Conservation (phyloP, 768 basidiomycete genomes). For the Naematelia encephala region DNA sequence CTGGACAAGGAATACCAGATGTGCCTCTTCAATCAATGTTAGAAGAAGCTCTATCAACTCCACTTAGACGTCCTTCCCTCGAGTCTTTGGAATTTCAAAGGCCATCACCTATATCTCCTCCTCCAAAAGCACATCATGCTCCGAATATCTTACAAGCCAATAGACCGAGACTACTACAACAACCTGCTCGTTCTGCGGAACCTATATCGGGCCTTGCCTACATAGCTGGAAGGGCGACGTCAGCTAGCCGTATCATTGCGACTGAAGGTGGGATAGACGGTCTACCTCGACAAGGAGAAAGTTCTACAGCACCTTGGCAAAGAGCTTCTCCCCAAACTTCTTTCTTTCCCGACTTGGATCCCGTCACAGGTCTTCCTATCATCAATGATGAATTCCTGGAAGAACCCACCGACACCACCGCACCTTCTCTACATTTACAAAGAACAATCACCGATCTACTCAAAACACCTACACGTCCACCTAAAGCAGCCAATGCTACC, state of each 20-base stretch:
- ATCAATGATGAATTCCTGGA: background rate
- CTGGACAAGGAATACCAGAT: background rate
- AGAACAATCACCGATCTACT: constrained; percentile 38
- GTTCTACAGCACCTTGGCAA: constrained; percentile 25
- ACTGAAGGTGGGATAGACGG: background rate
- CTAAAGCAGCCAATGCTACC: background rate
- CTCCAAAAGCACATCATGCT: constrained; percentile 35
- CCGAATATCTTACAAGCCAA: constrained; percentile 11
- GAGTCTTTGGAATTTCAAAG: constrained; percentile 13
- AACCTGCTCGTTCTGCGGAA: constrained; percentile 35
- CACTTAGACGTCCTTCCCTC: constrained; percentile 18
- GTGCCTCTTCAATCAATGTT: constrained; percentile 9
- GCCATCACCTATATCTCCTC: constrained; percentile 24
- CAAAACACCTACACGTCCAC: background rate
- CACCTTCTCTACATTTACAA: constrained; percentile 37
- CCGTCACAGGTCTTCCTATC: constrained; percentile 35
- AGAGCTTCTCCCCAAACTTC: constrained; percentile 12
- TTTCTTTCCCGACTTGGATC: constrained; percentile 41
- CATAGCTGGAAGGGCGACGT: constrained; percentile 6
- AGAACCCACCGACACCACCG: constrained; percentile 14
- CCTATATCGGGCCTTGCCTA: constrained; percentile 37
- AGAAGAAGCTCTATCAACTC: constrained; percentile 14
- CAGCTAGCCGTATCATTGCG: background rate
- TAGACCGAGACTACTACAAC: constrained; percentile 31
- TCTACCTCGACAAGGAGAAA: constrained; percentile 14